Evolutionary conservation across 495 filamentous ascomycete species (phyloP), one percentile per base, ranked within the genome.

Genomic region (Endocarpon pusillum): DNA sequence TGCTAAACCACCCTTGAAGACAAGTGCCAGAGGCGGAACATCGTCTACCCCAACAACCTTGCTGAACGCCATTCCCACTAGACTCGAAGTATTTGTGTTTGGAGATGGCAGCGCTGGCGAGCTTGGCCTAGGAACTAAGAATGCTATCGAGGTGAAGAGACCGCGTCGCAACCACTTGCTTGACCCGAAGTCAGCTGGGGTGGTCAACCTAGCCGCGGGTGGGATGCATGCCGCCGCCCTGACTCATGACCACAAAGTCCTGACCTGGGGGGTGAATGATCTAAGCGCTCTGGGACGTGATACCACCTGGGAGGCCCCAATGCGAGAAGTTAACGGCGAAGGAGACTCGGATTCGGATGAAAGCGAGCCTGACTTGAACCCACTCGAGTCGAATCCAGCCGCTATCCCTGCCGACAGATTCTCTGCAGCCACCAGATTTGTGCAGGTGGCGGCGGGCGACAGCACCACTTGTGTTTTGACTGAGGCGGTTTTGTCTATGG

Each of bases 241-340:
- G 33, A 78, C 71, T 10, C 57, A 68, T 41, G 69, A 74, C 50
- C 72, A 71, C 47, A 58, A 66, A 41, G 67, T 79, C 41, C 48
- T 71, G 30, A 69, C 71, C 15, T 79, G 74, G 74, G 74, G 74
- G 30, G 74, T 78, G 35, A 79, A 79, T 45, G 74, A 79, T 35
- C 64, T 75, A 39, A 70, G 67, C 32, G 71, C 74, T 0, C 58
- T 79, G 32, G 74, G 74, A 19, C 57, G 74, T 45, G 58, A 72
- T 32, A 77, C 73, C 4, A 37, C 51, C 7, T 73, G 69, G 65
- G 67, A 72, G 1, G 71, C 68, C 19, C 72, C 71, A 22, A 58
- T 80, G 39, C 69, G 64, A 38, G 73, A 83, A 36, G 63, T 76
- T 10, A 67, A 73, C 18, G 61, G 66, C 24, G 61, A 63, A 42